Evolutionary conservation across 768 basidiomycete genomes (phyloP).

Genomic region (Sporobolomyces phaffii): DNA sequence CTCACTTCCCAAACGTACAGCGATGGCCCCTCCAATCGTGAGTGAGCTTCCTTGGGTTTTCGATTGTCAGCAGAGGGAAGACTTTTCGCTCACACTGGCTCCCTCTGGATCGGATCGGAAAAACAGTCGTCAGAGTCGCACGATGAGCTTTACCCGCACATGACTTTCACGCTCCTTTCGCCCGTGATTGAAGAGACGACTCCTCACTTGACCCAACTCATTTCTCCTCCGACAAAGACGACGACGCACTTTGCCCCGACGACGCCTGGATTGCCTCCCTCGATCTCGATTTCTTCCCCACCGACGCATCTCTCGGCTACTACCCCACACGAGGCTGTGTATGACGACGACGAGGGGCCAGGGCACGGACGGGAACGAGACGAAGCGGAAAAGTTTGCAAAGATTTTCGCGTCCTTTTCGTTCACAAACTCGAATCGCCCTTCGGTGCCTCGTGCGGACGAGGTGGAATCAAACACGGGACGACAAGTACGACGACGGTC

Average conservation of each 20-base stretch:
- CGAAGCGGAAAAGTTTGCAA: neutral
- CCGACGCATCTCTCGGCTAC: too few relatives aligned
- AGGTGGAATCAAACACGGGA: too few relatives aligned
- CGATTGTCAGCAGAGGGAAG: too few relatives aligned
- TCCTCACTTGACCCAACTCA: neutral
- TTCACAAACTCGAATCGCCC: too few relatives aligned
- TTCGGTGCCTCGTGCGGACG: too few relatives aligned
- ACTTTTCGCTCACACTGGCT: too few relatives aligned
- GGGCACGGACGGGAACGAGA: neutral
- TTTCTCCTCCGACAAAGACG: too few relatives aligned
- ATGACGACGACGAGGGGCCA: neutral
- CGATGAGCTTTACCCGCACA: neutral
- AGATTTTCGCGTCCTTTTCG: neutral
- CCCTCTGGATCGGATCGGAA: too few relatives aligned
- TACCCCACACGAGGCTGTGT: too few relatives aligned
- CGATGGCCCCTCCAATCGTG: neutral
- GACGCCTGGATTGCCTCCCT: neutral
- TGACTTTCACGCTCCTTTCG: neutral
- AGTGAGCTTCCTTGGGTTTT: neutral
- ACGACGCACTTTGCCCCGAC: neutral
- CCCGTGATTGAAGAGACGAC: conserved; percentile 7
- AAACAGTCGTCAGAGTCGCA: neutral
- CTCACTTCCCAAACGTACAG: neutral
- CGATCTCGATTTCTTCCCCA: neutral
- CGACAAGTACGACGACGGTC: too few relatives aligned